Base-by-base conservation (phyloP, 805 yeast genomes). In the Spathaspora boniae region DNA sequence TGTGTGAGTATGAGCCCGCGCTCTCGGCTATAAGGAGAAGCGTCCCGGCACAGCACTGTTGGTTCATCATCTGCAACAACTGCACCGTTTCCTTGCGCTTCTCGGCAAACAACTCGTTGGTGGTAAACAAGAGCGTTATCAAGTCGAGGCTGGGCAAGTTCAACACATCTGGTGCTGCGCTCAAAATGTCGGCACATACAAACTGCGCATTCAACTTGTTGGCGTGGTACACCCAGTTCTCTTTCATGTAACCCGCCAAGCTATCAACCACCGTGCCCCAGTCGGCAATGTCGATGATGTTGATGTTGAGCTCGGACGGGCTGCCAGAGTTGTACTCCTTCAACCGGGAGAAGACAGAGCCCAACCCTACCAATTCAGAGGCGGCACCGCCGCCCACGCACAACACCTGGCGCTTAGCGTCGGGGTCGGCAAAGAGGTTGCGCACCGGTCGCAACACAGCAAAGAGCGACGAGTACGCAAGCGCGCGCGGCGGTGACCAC, bases 321-420 rank as follows among this genome's bases (percentile, higher is more conserved):
- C 51, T 58, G 24, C 44, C 57, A 4, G 71, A 57, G 37, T 53
- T 46, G 32, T 46, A 47, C 36, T 57, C 68, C 38, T 68, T 68
- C 20, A 58, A 47, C 30, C 66, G 47, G 32, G 71, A 63, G 42
- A 78, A 80, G 1, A 83, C 62, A 12, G 88, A 70, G 1, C 77
- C 76, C 28, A 86, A 50, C 0, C 76, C 85, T 21, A 78, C 76
- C 16, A 86, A 58, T 53, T 87, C 96, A 2, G 87, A 85, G 4
- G 91, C 86, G 0, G 96, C 96, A 23, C 96, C 96, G 16, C 94
- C 96, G 14, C 96, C 96, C 24, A 88, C 68, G 47, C 82, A 75
- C 23, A 86, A 54, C 0, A 80, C 74, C 5, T 68, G 56, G 3
- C 61, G 50, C 11, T 55, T 48, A 12, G 41, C 35, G 5, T 50